These are phyloP conservation scores for Vitis riparia DNA, from an alignment of 164 flowering plant genomes.

Conservation along the genomic window DNA sequence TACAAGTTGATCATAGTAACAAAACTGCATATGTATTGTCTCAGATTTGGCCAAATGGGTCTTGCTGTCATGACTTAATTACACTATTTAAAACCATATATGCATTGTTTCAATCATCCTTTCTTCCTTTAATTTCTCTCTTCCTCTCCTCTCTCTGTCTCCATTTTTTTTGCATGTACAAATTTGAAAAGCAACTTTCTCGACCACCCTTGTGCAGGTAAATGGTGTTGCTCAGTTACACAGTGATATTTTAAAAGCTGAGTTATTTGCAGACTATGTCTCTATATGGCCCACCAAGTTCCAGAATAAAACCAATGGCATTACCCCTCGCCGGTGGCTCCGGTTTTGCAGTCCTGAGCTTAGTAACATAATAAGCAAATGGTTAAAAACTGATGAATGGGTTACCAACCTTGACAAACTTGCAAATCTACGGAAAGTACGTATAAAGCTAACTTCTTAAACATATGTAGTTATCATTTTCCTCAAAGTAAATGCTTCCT, in stretches of 20 bases:
- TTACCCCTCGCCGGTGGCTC: conserved; percentile 98
- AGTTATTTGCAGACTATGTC: conserved; percentile 89
- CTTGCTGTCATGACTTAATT: background rate
- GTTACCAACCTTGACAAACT: conserved; percentile 84
- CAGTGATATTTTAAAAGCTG: conserved; percentile 84
- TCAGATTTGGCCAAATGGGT: background rate
- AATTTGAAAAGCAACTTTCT: conserved; percentile 1
- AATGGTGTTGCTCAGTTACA: conserved; percentile 98
- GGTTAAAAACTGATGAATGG: conserved; percentile 94
- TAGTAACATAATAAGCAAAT: conserved; percentile 80
- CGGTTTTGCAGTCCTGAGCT: conserved; percentile 93
- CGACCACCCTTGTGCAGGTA: conserved; percentile 46
- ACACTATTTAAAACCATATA: background rate
- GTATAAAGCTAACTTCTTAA: conserved; percentile 10
- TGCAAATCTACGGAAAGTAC: conserved; percentile 66
- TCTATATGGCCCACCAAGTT: conserved; percentile 94
- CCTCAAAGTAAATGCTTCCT: background rate
- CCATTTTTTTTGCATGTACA: background rate
- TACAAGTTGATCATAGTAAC: background rate
- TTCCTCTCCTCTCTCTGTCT: background rate
- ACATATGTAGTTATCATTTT: background rate
- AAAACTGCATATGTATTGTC: background rate
- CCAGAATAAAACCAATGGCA: conserved; percentile 97
- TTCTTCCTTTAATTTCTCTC: background rate
- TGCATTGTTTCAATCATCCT: background rate